A percentile compares a stretch with the other conserved stretches of the same genome.
Conservation (phyloP, 345 rosid genomes). For the Angophora floribunda region DNA sequence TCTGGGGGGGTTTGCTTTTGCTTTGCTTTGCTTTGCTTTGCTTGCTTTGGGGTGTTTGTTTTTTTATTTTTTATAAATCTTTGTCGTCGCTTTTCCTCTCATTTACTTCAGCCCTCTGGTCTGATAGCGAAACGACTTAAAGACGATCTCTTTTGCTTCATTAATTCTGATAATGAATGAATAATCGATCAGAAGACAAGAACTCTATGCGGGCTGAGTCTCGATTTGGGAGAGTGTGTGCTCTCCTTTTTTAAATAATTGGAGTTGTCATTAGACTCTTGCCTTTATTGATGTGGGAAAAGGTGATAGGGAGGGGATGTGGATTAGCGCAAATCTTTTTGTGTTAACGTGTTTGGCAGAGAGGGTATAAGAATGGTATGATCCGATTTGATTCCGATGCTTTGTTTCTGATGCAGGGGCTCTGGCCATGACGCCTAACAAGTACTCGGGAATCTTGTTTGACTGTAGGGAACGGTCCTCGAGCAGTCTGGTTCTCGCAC, state of each 20-base stretch:
- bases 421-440: too few relatives aligned
- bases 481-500: too few relatives aligned
- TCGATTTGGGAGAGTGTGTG: neutral
- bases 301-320: neutral
- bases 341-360: neutral
- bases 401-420: neutral
- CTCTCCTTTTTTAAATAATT: too few relatives aligned
- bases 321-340: neutral
- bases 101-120: neutral
- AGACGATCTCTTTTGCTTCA: neutral
- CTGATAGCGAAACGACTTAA: neutral
- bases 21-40: neutral
- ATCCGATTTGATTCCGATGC: neutral
- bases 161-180: too few relatives aligned
- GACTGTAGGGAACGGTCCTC: too few relatives aligned
- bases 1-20: neutral
- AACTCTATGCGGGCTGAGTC: neutral
- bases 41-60: neutral
- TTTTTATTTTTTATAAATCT: neutral
- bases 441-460: too few relatives aligned
- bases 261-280: neutral
- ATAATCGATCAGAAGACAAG: neutral
- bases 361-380: neutral
- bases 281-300: neutral
- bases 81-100: neutral